phyloP scores from a whole-genome alignment of 768 basidiomycete species.

The Rhodotorula paludigena region DNA sequence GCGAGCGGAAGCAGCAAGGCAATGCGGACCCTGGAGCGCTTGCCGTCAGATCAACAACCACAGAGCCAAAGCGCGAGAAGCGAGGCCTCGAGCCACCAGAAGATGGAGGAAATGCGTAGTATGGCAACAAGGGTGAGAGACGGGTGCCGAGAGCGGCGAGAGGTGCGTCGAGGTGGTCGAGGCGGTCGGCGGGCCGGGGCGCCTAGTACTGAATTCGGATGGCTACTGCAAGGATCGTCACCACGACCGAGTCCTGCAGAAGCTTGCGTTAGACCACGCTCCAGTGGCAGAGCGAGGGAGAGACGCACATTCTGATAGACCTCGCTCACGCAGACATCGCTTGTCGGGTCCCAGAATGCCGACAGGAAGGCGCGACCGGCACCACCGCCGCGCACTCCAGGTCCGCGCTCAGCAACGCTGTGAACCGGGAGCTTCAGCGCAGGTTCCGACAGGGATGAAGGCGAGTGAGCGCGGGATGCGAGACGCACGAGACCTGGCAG shows the following conservation, averaged over 20 bases:
- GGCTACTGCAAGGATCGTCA: conserved; percentile 7
- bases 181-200: no score
- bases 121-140: background rate
- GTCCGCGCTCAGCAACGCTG: background rate
- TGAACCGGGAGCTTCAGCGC: background rate
- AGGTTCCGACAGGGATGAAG: background rate
- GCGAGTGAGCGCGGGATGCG: background rate
- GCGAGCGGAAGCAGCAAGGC: no score
- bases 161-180: background rate
- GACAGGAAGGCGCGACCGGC: background rate
- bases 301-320: conserved; percentile 5
- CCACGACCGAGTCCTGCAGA: background rate
- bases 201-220: conserved; percentile 1
- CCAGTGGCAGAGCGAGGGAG: background rate
- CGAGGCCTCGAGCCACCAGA: no score
- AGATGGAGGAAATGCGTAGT: no score
- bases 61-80: no score
- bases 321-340: conserved; percentile 3
- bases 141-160: no score
- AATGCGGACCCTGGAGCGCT: no score
- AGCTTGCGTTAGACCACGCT: no score
- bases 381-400: background rate
- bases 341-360: background rate
- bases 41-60: no score
- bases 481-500: conserved; percentile 2